These are phyloP conservation scores for Tinospora cordifolia DNA, from an alignment of 164 flowering plant species.

Conservation along the genomic window DNA sequence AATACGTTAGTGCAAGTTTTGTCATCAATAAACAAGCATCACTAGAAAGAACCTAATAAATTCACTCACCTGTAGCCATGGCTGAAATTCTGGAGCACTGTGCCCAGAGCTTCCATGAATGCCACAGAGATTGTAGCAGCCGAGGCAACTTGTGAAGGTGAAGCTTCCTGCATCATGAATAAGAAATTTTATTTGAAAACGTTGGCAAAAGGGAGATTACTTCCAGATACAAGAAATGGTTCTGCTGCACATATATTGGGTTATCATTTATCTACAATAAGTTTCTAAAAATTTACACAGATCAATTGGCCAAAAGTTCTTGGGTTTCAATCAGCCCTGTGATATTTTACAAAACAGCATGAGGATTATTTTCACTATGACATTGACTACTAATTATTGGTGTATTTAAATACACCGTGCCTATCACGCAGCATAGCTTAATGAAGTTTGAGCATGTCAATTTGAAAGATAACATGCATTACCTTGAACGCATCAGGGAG, in stretches of 20 bases:
- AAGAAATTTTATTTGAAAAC: background rate
- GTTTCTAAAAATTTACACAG: background rate
- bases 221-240: background rate
- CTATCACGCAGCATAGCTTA: no score
- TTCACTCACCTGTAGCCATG: constrained; percentile 55
- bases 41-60: background rate
- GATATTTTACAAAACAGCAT: no score
- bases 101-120: constrained; percentile 88
- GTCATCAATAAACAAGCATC: background rate
- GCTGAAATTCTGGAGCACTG: constrained; percentile 55
- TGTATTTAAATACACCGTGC: no score
- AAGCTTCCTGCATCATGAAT: constrained; percentile 58
- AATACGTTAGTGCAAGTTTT: background rate
- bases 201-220: background rate
- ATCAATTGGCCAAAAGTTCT: background rate
- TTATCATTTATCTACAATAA: background rate
- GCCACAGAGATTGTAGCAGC: constrained; percentile 90
- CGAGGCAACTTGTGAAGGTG: constrained; percentile 90
- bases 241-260: background rate
- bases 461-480: constrained; percentile 9
- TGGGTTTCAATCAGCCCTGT: no score
- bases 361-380: no score
- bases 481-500: constrained; percentile 98
- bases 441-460: background rate
- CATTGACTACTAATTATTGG: no score